Conservation (phyloP, 106 monocot species). For the Apostasia ramifera region DNA sequence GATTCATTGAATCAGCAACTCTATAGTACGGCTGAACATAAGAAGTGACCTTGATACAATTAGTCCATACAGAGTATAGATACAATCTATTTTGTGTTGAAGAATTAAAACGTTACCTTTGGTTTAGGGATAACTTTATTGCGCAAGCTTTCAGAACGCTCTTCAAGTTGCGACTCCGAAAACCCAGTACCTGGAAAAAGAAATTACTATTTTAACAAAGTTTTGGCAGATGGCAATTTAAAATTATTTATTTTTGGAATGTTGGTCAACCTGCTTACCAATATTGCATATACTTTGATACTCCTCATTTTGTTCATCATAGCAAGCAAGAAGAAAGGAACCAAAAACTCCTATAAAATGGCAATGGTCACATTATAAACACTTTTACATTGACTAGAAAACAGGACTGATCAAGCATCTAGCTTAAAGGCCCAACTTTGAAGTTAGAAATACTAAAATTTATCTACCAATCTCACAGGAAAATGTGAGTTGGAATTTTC, state of each 20-base stretch:
- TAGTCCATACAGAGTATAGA: neutral
- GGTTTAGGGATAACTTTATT: slow-evolving; percentile 70
- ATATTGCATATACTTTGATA: slow-evolving; percentile 97
- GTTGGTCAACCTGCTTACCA: slow-evolving; percentile 31
- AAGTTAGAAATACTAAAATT: neutral
- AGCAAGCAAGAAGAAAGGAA: slow-evolving; percentile 96
- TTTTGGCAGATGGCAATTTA: neutral
- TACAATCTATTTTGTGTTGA: neutral
- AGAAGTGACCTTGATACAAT: neutral
- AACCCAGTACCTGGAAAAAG: slow-evolving; percentile 78
- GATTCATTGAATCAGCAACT: slow-evolving; percentile 72
- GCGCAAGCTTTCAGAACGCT: slow-evolving; percentile 71
- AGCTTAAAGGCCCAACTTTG: neutral
- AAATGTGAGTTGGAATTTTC: neutral
- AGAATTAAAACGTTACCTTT: slow-evolving; percentile 40
- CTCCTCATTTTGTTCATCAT: slow-evolving; percentile 95
- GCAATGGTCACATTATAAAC: slow-evolving; percentile 1
- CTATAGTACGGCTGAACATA: slow-evolving; percentile 83
- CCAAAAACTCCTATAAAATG: slow-evolving; percentile 73
- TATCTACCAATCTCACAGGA: neutral
- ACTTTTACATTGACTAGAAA: neutral
- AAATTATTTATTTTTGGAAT: neutral
- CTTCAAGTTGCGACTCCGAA: slow-evolving; percentile 85
- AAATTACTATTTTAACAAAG: slow-evolving; percentile 2
- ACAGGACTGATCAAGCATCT: neutral